Conservation (phyloP, 371 early-diverging fungal species). For the Saksenaea vasiformis region DNA sequence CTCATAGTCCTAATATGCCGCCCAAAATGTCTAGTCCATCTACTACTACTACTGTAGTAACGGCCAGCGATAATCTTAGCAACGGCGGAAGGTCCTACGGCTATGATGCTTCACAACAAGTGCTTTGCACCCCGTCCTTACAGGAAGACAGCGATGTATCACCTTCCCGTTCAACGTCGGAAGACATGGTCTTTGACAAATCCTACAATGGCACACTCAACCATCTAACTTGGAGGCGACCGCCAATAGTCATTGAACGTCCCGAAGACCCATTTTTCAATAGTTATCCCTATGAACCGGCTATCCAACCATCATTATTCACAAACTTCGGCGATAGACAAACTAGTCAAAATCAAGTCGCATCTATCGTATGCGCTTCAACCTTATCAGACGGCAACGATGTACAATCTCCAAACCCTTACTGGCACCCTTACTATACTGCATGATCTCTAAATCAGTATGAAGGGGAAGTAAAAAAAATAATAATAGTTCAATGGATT, state of each 20-base stretch:
- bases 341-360: neutral
- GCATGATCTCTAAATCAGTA: neutral
- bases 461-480: neutral
- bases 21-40: neutral
- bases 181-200: slow-evolving; percentile 7
- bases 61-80: neutral
- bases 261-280: neutral
- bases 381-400: neutral
- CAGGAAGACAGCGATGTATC: slow-evolving; percentile 14
- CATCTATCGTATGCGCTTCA: neutral
- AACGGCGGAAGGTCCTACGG: neutral
- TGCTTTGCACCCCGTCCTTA: slow-evolving; percentile 3
- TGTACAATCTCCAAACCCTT: neutral
- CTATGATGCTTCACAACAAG: neutral
- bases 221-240: neutral
- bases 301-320: neutral
- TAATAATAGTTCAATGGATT: neutral
- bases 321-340: neutral
- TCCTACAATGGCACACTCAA: neutral
- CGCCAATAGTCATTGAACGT: neutral
- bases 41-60: neutral
- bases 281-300: neutral
- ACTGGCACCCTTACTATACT: neutral
- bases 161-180: slow-evolving; percentile 13
- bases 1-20: neutral